Evolutionary conservation across 83 land plant species (phyloP), one percentile per base, ranked within the genome.

Genomic region (Thuja plicata): DNA sequence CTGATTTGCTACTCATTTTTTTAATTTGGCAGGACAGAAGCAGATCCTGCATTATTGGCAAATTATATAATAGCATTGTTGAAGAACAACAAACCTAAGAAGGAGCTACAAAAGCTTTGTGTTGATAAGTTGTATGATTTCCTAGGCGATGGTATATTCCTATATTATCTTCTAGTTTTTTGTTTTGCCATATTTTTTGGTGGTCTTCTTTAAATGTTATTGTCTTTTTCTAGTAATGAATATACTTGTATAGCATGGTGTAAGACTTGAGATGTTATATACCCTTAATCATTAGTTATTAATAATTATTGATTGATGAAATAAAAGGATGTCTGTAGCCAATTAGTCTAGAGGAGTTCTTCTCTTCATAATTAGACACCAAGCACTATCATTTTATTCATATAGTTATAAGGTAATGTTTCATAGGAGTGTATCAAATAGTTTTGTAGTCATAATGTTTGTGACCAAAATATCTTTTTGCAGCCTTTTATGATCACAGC

Each of bases 21-120:
- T 80, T 73, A 60, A 50, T 35, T 45, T 32, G 90, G 71, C 93
- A 94, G 96, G 93, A 95, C 96, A 30, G 95, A 91, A 84, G 96
- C 96, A 83, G 95, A 95, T 84, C 95, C 96, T 52, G 88, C 88
- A 10, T 89, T 94, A 88, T 92, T 95, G 70, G 94, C 96, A 32
- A 91, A 95, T 70, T 95, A 95, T 90, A 93, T 95, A 35, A 88
- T 70, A 34, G 95, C 96, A 34, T 88, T 95, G 71, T 84, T 95
- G 79, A 95, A 94, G 93, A 95, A 95, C 74, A 92, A 95, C 82
- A 95, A 94, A 79, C 93, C 96, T 71, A 92, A 88, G 87, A 91
- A 90, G 78, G 96, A 95, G 66, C 88, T 95, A 50, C 95, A 95
- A 87, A 91, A 88, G 66, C 86, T 95, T 46, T 95, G 96, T 85